Evolutionary conservation across 2,329 filamentous ascomycete genomes (phyloP), one percentile per base, ranked within the genome.

Genomic region (Tetracladium maxilliforme): DNA sequence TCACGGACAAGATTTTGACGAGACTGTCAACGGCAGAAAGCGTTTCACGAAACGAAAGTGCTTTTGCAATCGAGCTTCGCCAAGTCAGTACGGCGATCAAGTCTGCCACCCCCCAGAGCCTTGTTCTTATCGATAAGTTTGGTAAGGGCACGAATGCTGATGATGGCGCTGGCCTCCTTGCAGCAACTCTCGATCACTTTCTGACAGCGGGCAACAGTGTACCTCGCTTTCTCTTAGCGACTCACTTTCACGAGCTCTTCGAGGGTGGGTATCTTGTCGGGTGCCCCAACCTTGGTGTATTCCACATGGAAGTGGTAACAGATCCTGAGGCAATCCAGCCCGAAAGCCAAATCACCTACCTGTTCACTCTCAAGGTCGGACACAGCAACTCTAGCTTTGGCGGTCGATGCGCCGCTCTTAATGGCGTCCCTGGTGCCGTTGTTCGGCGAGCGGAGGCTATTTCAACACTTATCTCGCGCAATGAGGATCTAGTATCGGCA

Each of bases 91-190:
- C 90, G 28, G 72, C 80, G 0, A 58, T 90, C 24, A 78, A 66
- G 30, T 65, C 82, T 26, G 72, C 77, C 4, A 93, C 84, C 1
- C 57, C 65, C 9, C 66, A 70, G 23, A 94, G 81, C 41, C 56
- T 98, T 6, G 47, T 98, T 2, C 58, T 98, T n/a, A 70, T 95
- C 22, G 90, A 98, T 39, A 90, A 98, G 42, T 95, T 98, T 39
- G 70, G 70, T 2, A 76, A 74, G 41, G 70, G 70, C 4, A 76
- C 70, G 0, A 64, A 61, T 24, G 44, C 53, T 7, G 51, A 61
- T 28, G 67, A 73, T 38, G 70, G 70, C 6, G 61, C 64, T 2
- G 70, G 68, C 1, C 46, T 77, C 10, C 49, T 72, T 21, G 54
- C 63, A 14, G 68, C 68, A 3, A 48, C 74, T 6, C 49, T 78